Conservation (phyloP, 2,329 filamentous ascomycete genomes). For the Ceratocystis alfenasii region DNA sequence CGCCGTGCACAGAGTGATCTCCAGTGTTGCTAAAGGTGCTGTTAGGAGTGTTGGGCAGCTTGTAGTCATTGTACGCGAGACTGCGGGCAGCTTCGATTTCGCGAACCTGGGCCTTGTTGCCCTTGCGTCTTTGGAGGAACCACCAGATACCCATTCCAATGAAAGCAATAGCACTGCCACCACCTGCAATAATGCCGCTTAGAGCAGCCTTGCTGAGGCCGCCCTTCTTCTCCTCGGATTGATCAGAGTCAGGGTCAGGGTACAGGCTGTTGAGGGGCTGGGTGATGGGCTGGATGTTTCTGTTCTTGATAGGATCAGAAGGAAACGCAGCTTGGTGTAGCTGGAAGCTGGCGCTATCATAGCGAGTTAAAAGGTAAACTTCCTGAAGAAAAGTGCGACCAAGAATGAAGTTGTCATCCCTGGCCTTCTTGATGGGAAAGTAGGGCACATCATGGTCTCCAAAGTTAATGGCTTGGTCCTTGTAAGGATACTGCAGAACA, state of each 20-base stretch:
- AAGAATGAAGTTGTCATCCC: constrained; percentile 46
- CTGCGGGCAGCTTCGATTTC: constrained; percentile 5
- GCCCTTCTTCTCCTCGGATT: constrained; percentile 19
- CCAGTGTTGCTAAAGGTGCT: constrained; percentile 31
- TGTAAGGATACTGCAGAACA: constrained; percentile 40
- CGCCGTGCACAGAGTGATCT: constrained; percentile 27
- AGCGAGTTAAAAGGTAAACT: constrained; percentile 47
- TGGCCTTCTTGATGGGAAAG: constrained; percentile 51
- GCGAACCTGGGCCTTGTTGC: constrained; percentile 24
- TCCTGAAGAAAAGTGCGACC: constrained; percentile 61
- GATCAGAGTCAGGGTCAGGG: constrained; percentile 30
- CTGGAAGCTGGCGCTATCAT: constrained; percentile 42
- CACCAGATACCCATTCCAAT: constrained; percentile 29
- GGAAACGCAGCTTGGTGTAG: constrained; percentile 46
- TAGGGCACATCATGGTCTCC: constrained; percentile 42
- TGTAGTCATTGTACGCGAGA: constrained; percentile 24
- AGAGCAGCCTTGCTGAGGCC: constrained; percentile 33
- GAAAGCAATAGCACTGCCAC: constrained; percentile 30
- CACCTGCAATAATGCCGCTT: constrained; percentile 37
- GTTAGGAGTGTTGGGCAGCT: constrained; percentile 21
- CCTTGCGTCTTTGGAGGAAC: constrained; percentile 30
- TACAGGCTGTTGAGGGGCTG: constrained; percentile 38
- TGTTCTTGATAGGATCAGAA: constrained; percentile 33
- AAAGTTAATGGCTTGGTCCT: constrained; percentile 34
- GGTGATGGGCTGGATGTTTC: constrained; percentile 29